Conservation (phyloP, 345 rosid species). For the Corchorus capsularis region DNA sequence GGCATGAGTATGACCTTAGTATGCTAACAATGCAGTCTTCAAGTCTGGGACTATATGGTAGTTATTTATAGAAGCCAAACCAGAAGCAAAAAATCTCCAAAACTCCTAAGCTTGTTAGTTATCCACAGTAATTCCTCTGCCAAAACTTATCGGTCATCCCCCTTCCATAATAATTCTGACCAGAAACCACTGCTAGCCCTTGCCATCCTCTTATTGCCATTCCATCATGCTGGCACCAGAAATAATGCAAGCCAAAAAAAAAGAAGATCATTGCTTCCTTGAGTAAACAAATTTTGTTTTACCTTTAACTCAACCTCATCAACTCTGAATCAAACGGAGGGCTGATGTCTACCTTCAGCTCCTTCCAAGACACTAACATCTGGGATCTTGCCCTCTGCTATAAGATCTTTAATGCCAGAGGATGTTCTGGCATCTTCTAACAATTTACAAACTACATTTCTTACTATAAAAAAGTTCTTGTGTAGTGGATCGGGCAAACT, state of each 20-base stretch:
- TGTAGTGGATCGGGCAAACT: constrained; percentile 48
- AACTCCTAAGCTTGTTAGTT: constrained; percentile 53
- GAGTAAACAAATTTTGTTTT: not conserved
- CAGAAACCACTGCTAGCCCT: constrained; percentile 15
- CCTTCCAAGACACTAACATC: not conserved
- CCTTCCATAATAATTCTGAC: constrained; percentile 36
- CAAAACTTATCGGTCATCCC: constrained; percentile 60
- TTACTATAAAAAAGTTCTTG: constrained; percentile 44
- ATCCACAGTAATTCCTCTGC: constrained; percentile 75
- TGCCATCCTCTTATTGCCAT: constrained; percentile 1
- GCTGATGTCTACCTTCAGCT: constrained; percentile 21
- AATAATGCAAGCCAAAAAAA: not conserved
- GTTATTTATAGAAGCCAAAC: constrained; percentile 58
- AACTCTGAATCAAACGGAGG: constrained; percentile 12
- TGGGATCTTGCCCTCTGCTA: constrained; percentile 48
- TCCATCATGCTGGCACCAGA: not conserved
- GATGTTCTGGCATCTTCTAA: constrained; percentile 56
- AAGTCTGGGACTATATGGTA: constrained; percentile 61
- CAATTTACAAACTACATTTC: constrained; percentile 54
- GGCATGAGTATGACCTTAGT: constrained; percentile 38
- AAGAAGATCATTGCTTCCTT: not conserved
- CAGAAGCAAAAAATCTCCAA: constrained; percentile 54
- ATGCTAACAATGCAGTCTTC: constrained; percentile 66
- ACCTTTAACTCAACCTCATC: not conserved
- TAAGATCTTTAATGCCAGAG: constrained; percentile 45